Percentiles rank a stretch among this genome's conserved stretches.
Evolutionary conservation across 2,329 filamentous ascomycete genomes (phyloP).

Genomic region (Aspergillus eucalypticola): DNA sequence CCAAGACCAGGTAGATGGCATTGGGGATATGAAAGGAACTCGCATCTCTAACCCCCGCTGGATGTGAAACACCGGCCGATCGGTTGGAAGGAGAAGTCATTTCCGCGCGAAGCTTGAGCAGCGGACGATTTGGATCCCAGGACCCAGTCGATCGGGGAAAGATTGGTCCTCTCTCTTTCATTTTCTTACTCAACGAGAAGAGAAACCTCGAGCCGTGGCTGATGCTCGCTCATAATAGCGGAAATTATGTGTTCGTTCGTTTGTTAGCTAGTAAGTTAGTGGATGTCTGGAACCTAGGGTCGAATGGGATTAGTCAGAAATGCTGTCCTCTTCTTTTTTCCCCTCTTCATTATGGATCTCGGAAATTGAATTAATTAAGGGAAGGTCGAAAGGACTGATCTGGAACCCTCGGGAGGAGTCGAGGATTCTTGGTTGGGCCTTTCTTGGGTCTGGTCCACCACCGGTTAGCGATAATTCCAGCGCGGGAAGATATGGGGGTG

Average conservation of each 20-base stretch:
- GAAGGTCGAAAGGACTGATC: constrained; percentile 8
- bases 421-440: constrained; percentile 4
- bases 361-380: constrained; percentile 8
- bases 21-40: constrained; percentile 1
- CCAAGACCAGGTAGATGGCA: neutral
- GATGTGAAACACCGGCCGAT: constrained; percentile 6
- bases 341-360: neutral
- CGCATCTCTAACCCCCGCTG: neutral
- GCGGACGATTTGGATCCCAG: neutral
- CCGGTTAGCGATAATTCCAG: neutral
- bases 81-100: neutral
- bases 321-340: too few relatives aligned
- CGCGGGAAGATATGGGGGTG: neutral
- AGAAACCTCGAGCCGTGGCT: neutral
- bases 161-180: neutral
- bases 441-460: neutral
- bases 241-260: neutral
- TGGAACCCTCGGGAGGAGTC: constrained; percentile 1
- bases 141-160: neutral
- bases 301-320: constrained; percentile 3
- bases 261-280: neutral
- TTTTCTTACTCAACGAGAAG: too few relatives aligned
- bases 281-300: neutral
- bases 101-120: constrained; percentile 7
- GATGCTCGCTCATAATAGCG: neutral